Evolutionary conservation across 2,329 filamentous ascomycete species (phyloP).

Genomic region (Raffaelea ambrosiae): DNA sequence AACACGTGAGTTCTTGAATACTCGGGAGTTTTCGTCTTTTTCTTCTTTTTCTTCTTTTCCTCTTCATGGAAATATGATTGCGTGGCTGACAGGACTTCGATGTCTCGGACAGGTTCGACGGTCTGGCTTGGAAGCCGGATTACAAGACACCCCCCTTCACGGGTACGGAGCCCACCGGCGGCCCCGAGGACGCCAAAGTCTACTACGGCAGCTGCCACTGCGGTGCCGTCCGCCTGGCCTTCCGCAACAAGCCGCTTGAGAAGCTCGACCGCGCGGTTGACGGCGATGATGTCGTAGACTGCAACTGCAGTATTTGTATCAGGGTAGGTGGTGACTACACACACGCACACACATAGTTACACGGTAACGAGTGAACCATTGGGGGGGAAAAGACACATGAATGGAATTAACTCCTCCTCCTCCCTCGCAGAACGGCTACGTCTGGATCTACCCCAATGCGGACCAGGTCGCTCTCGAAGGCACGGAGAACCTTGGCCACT

Average conservation of each 20-base stretch:
- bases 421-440: conserved; percentile 29
- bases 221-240: conserved; percentile 35
- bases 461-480: conserved; percentile 32
- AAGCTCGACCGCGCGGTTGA: conserved; percentile 12
- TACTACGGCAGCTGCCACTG: conserved; percentile 47
- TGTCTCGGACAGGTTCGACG: conserved; percentile 29
- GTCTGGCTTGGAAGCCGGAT: conserved; percentile 19
- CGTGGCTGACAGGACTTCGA: no score
- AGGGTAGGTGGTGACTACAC: conserved; percentile 29
- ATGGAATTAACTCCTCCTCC: no score
- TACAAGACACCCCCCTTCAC: conserved; percentile 29
- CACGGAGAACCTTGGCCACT: conserved; percentile 30
- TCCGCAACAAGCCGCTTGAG: conserved; percentile 31
- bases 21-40: no score
- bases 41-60: no score
- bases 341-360: no score
- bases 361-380: no score
- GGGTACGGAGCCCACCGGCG: conserved; percentile 30
- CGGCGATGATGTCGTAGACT: conserved; percentile 25
- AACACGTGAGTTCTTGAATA: neutral
- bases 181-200: conserved; percentile 21
- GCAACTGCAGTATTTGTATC: conserved; percentile 43
- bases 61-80: no score
- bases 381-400: no score
- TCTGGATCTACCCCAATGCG: conserved; percentile 34